Evolutionary conservation across 169 alveolate genomes (phyloP), one percentile per base, ranked within the genome.

Genomic region (Babesia bovis): DNA sequence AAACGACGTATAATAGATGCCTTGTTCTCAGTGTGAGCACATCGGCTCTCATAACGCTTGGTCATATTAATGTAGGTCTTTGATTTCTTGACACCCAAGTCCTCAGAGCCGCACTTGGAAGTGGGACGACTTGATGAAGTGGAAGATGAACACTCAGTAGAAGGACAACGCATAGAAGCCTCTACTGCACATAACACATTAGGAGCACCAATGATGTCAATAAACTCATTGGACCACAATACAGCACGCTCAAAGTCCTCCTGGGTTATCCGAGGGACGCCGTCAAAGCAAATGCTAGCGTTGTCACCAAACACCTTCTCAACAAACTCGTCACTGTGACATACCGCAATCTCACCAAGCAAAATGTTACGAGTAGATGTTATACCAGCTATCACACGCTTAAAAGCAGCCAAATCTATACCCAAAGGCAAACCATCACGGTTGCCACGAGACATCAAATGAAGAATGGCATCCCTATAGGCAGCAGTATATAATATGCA

Each of bases 401-500:
- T 19, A 50, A 81, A 81, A 19, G 53, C 84, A 17, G 40, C 63
- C 61, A 81, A n/a, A 30, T 55, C 70, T 3, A 81, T 81, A 2
- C 56, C 76, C 41, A 19, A 1, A 1, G 41, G 23, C 15, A 7
- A 7, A 41, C 4, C 56, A 40, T 19, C 4, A 26, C 36, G 36
- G 33, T 60, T 56, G 12, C 21, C 10, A 23, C 41, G 49, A 5
- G 4, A 33, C 7, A 23, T 2, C 44, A 41, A 9, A 17, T 13
- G 12, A 25, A 10, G 12, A 19, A 33, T 9, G 4, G 55, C 35
- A 13, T 59, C 52, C 12, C 33, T 40, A 23, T 19, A 12, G 7
- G 61, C 49, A 7, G 65, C 4, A 17, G 85, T 77, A 56, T 61
- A 72, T 4, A 90, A 63, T 1, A 91, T 87, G 23, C 93, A 71